phyloP scores from a whole-genome alignment of 208 protist species.

The Leishmania tropica region DNA sequence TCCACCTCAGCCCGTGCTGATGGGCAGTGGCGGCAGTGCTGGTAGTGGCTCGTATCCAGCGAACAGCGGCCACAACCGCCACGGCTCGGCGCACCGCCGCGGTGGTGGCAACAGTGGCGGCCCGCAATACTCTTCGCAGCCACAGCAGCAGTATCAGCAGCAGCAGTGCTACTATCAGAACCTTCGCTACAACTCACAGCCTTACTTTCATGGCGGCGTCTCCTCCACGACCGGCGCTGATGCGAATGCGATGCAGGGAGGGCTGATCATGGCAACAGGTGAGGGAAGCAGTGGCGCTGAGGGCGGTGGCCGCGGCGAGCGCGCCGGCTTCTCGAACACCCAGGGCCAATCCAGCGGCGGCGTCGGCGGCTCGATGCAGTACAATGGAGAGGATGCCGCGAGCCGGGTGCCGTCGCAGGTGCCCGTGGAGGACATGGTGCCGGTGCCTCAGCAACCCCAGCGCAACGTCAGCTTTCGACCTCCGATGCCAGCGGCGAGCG shows the following conservation, averaged over 20 bases:
- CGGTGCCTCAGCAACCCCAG: neutral
- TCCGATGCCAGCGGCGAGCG: neutral
- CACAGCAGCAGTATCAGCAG: constrained; percentile 6
- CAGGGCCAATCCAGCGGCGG: neutral
- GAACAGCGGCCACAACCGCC: neutral
- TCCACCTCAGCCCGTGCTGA: neutral
- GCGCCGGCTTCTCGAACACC: neutral
- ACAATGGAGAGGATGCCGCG: neutral
- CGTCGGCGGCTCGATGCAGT: neutral
- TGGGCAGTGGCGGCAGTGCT: neutral
- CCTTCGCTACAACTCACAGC: neutral
- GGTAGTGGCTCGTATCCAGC: neutral
- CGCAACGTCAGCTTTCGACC: constrained; percentile 1
- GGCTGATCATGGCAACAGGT: neutral
- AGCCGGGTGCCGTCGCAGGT: neutral
- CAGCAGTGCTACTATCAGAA: constrained; percentile 2
- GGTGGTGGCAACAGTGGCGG: neutral
- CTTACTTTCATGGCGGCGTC: neutral
- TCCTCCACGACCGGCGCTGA: neutral
- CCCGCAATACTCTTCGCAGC: neutral
- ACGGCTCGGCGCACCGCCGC: neutral
- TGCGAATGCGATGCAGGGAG: neutral
- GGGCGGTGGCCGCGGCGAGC: neutral
- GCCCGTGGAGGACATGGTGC: neutral
- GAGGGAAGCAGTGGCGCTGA: neutral